Base-by-base conservation (phyloP, 768 basidiomycete genomes). In the Ephemerocybe angulata region DNA sequence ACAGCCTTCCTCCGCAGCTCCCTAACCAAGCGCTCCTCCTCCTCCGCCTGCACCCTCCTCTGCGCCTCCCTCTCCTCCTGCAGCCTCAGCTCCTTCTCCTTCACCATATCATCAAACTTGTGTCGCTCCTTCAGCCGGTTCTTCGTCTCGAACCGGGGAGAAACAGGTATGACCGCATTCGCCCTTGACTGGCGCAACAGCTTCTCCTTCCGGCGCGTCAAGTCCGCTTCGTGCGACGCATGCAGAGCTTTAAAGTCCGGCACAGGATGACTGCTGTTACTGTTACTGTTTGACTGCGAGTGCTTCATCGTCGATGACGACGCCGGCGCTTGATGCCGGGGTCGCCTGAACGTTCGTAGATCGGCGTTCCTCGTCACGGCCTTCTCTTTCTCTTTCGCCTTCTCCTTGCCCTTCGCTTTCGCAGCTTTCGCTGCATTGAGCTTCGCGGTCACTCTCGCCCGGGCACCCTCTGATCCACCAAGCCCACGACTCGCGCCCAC, bases 1-100 rank as follows among this genome's bases (percentile, higher is more conserved):
- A 90, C 71, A 17, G 85, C 78, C 59, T 73, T 77, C 73, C 76
- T 80, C 65, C 88, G 72, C 63, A 87, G 57, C 71, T 84, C 86
- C 64, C 66, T 76, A 55, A 87, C 65, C 70, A 82, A 84, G 66
- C 67, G 69, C 67, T 82, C 84, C 69, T 88, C 86, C 61, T 80
- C 74, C 63, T 75, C 74, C 63, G 76, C 81, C 62, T 72, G 67
- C 62, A 72, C 72, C 63, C 68, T 69, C 57, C 78, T 71, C 60
- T 66, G 67, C 62, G 76, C 76, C 63, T 84, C 84, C 29, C 10
- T 49, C 61, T 69, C 69, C 55, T 68, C 67, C 50, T 66, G 67
- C 50, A 76, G 65, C 62, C 83, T 83, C 61, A 68, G 67, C 65
- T 87, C 84, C 56, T 81, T 83, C 63, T 76, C 80, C 57, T 74